Evolutionary conservation across 2,329 filamentous ascomycete genomes (phyloP).

Genomic region (Sporothrix brunneoviolacea): DNA sequence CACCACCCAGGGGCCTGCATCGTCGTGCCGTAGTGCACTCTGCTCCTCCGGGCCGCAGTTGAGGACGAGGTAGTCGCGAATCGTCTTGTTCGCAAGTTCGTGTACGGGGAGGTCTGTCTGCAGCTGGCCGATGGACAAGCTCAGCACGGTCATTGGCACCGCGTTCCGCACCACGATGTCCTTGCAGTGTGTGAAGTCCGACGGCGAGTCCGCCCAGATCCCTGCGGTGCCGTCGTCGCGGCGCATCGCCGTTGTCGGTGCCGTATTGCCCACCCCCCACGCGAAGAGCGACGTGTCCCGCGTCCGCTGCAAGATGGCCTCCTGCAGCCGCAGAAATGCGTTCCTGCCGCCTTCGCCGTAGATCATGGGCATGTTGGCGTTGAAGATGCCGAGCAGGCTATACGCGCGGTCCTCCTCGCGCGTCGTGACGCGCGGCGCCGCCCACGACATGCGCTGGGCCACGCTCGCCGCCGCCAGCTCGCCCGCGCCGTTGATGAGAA

Average conservation of each 20-base stretch:
- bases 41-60: not conserved
- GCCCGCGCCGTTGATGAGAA: constrained; percentile 1
- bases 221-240: not conserved
- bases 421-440: constrained; percentile 20
- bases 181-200: not conserved
- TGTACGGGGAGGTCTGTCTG: not conserved
- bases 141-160: not conserved
- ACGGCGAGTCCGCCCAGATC: not conserved
- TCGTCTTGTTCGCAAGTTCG: too few species aligned
- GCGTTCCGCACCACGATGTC: not conserved
- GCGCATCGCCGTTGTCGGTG: too few species aligned
- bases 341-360: constrained; percentile 26
- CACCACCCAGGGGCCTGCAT: too few species aligned
- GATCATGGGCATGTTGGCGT: constrained; percentile 25
- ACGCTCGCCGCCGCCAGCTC: constrained; percentile 12
- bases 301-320: constrained; percentile 20
- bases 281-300: constrained; percentile 12
- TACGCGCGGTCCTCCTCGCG: constrained; percentile 25
- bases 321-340: constrained; percentile 23
- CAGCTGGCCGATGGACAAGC: not conserved
- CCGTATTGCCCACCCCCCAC: not conserved
- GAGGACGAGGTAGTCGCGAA: too few species aligned
- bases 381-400: constrained; percentile 27
- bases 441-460: constrained; percentile 26
- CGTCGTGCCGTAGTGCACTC: too few species aligned